These are phyloP conservation scores for Biscutella auriculata DNA, from an alignment of 441 rosid genomes.

Conservation along the genomic window DNA sequence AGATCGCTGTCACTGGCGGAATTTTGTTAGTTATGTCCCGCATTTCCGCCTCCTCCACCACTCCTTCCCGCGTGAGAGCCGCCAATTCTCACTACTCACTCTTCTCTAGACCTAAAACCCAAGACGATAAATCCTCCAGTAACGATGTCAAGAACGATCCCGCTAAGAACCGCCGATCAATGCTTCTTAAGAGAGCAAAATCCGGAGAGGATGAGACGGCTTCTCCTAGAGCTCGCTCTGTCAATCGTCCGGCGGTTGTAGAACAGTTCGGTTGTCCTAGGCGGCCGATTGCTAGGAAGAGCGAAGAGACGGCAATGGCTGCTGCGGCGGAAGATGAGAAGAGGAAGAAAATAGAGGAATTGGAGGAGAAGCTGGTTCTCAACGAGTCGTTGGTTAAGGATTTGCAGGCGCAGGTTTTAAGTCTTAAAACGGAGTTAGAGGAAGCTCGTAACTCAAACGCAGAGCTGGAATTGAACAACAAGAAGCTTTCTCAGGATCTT, in stretches of 20 bases:
- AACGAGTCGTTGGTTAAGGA: slow-evolving; percentile 46
- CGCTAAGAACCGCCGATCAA: slow-evolving; percentile 33
- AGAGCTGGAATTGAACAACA: slow-evolving; percentile 43
- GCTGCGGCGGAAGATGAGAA: slow-evolving; percentile 18
- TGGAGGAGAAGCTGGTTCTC: slow-evolving; percentile 37
- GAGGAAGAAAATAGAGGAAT: slow-evolving; percentile 22
- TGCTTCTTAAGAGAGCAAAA: slow-evolving; percentile 32
- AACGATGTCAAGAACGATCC: slow-evolving; percentile 31
- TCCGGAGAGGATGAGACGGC: slow-evolving; percentile 33
- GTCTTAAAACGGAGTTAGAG: slow-evolving; percentile 46
- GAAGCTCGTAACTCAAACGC: slow-evolving; percentile 39
- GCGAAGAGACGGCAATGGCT: slow-evolving; percentile 15
- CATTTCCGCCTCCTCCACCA: slow-evolving; percentile 13
- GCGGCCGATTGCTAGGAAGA: slow-evolving; percentile 25
- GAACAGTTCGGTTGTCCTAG: slow-evolving; percentile 53
- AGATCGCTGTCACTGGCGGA: slow-evolving; percentile 9
- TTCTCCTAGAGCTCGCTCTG: slow-evolving; percentile 34
- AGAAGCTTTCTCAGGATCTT: slow-evolving; percentile 48
- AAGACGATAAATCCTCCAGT: slow-evolving; percentile 24
- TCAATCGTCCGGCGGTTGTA: slow-evolving; percentile 25
- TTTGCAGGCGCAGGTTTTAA: slow-evolving; percentile 43
- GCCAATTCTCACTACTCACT: slow-evolving; percentile 30
- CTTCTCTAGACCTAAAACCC: slow-evolving; percentile 19
- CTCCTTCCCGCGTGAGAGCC: slow-evolving; percentile 36
- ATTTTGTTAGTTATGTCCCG: slow-evolving; percentile 14